Evolutionary conservation across 2,329 filamentous ascomycete genomes (phyloP).

Genomic region (Ceratocystis papillata): DNA sequence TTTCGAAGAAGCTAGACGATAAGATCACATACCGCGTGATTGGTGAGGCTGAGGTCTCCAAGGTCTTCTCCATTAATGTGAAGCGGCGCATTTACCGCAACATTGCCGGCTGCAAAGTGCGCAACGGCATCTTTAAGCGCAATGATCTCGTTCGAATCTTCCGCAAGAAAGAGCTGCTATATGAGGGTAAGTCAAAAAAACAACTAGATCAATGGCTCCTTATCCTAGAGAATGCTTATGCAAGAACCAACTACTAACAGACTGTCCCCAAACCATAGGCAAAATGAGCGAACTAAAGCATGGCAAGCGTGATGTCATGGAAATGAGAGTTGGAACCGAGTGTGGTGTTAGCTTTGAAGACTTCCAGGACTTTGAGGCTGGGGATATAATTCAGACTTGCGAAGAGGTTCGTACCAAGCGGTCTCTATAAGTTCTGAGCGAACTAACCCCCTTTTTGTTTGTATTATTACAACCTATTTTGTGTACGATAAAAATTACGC

Average conservation of each 20-base stretch:
- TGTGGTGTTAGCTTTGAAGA: slow-evolving; percentile 78
- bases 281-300: slow-evolving; percentile 73
- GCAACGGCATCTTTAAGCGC: slow-evolving; percentile 63
- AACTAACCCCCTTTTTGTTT: background rate
- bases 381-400: slow-evolving; percentile 80
- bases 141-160: slow-evolving; percentile 59
- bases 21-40: slow-evolving; percentile 57
- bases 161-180: slow-evolving; percentile 58
- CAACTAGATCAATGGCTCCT: slow-evolving; percentile 24
- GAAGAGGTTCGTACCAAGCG: slow-evolving; percentile 68
- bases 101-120: slow-evolving; percentile 78
- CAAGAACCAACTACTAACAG: background rate
- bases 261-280: slow-evolving; percentile 41
- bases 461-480: slow-evolving; percentile 15
- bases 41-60: slow-evolving; percentile 77
- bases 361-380: slow-evolving; percentile 67
- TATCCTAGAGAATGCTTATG: slow-evolving; percentile 16
- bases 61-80: slow-evolving; percentile 74
- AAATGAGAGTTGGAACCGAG: slow-evolving; percentile 87
- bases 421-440: slow-evolving; percentile 35
- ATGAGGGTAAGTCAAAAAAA: slow-evolving; percentile 57
- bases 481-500: slow-evolving; percentile 15
- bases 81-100: slow-evolving; percentile 59
- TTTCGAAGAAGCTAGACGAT: slow-evolving; percentile 61
- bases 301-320: slow-evolving; percentile 78